A percentile compares a stretch with the other conserved stretches of the same genome.
phyloP scores from a whole-genome alignment of 805 yeast genomes.

The Naumovozyma castellii region DNA sequence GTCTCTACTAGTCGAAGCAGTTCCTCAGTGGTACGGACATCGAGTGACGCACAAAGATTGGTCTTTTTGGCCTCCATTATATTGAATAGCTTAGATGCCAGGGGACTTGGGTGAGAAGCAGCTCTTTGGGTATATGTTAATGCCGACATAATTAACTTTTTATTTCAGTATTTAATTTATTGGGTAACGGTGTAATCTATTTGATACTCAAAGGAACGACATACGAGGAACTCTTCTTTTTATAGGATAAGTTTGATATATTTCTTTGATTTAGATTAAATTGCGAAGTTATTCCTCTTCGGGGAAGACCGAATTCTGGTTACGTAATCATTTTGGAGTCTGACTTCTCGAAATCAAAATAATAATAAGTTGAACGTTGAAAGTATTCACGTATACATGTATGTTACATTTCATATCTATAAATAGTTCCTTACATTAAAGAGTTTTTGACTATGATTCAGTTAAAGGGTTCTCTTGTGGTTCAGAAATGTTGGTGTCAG shows the following conservation, averaged over 20 bases:
- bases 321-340: background rate
- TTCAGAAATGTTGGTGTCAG: too few species aligned
- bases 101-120: slow-evolving; percentile 57
- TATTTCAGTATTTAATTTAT: background rate
- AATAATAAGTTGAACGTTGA: too few species aligned
- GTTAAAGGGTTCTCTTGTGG: too few species aligned
- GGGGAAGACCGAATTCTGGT: background rate
- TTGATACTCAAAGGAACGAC: background rate
- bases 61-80: slow-evolving; percentile 75
- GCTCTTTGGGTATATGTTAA: slow-evolving; percentile 62
- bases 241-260: too few species aligned
- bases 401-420: background rate
- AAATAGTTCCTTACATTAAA: background rate
- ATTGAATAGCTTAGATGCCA: slow-evolving; percentile 63
- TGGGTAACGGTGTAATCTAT: too few species aligned
- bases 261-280: background rate
- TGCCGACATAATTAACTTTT: too few species aligned
- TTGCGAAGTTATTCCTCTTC: background rate
- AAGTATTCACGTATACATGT: too few species aligned
- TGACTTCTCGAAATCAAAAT: too few species aligned
- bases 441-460: too few species aligned
- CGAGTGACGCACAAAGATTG: slow-evolving; percentile 90
- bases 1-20: slow-evolving; percentile 61
- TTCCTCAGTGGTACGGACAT: slow-evolving; percentile 73
- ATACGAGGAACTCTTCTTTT: too few species aligned